These are phyloP conservation scores for Tagetes patula DNA, from an alignment of 129 eudicot genomes.

Conservation along the genomic window DNA sequence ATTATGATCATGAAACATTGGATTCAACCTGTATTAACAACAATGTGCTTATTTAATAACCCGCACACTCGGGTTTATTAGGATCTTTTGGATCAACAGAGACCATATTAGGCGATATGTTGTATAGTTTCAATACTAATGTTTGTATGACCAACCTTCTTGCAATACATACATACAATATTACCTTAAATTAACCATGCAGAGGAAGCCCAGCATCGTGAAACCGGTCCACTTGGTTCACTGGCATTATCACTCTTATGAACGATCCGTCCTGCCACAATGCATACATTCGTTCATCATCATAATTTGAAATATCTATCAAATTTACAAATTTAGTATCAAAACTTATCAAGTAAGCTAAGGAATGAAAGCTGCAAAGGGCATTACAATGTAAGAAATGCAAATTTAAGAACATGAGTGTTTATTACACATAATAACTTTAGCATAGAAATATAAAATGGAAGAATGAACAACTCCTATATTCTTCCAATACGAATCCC, in stretches of 20 bases:
- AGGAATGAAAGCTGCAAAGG: constrained; percentile 13
- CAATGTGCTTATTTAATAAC: constrained; percentile 16
- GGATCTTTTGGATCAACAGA: constrained; percentile 26
- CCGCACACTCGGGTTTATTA: constrained; percentile 24
- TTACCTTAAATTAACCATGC: constrained; percentile 33
- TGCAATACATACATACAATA: constrained; percentile 17
- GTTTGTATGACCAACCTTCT: constrained; percentile 18
- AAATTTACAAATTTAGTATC: constrained; percentile 11
- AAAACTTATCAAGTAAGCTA: constrained; percentile 8
- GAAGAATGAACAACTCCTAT: constrained; percentile 34
- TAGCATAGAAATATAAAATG: constrained; percentile 22
- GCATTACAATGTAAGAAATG: constrained; percentile 21
- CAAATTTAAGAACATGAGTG: constrained; percentile 15
- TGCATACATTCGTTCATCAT: constrained; percentile 25
- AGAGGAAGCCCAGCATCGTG: constrained; percentile 18
- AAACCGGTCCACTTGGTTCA: constrained; percentile 13
- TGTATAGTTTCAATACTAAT: constrained; percentile 29
- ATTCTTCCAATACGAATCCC: constrained; percentile 41
- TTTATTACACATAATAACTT: constrained; percentile 23
- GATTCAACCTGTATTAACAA: neutral
- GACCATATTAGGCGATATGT: constrained; percentile 24
- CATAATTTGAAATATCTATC: constrained; percentile 18
- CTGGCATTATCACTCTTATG: constrained; percentile 19
- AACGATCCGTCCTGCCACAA: constrained; percentile 36
- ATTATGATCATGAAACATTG: constrained; percentile 15